Conservation (phyloP, 1,284 basidiomycete species). For the Psilocybe mexicana region DNA sequence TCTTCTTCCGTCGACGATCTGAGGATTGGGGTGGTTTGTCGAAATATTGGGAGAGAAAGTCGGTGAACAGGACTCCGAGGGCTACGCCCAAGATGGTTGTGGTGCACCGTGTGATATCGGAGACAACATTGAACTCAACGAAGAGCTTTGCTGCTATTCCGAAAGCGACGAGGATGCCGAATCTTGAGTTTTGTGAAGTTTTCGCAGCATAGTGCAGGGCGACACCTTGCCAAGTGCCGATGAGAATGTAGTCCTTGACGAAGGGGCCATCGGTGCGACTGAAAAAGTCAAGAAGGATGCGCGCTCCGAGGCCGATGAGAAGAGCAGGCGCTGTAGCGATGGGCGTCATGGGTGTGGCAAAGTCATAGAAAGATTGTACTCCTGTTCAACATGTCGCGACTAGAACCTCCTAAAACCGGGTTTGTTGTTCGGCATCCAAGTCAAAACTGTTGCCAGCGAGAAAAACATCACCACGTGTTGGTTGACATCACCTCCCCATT, state of each 20-base stretch:
- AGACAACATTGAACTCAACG: constrained; percentile 54
- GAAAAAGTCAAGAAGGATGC: constrained; percentile 63
- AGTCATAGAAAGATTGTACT: constrained; percentile 28
- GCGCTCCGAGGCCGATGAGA: constrained; percentile 62
- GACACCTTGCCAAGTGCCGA: constrained; percentile 74
- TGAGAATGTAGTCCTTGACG: constrained; percentile 60
- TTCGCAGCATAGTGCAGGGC: constrained; percentile 67
- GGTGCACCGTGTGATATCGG: constrained; percentile 53
- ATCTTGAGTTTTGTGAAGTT: constrained; percentile 47
- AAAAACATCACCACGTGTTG: constrained; percentile 21
- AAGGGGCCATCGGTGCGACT: constrained; percentile 44
- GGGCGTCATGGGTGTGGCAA: constrained; percentile 33
- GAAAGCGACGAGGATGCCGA: constrained; percentile 56
- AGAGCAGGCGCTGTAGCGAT: constrained; percentile 47
- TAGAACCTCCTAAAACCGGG: neutral
- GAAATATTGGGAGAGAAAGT: constrained; percentile 62
- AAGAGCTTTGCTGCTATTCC: constrained; percentile 60
- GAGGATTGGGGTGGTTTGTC: constrained; percentile 34
- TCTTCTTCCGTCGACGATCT: constrained; percentile 30
- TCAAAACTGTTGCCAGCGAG: neutral
- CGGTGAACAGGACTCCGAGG: constrained; percentile 64
- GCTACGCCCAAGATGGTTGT: constrained; percentile 63
- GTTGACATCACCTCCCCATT: too few relatives aligned
- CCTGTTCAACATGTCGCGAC: constrained; percentile 4
- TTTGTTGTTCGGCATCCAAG: neutral